Evolutionary conservation across 148 eudicot species (phyloP).

Genomic region (Persicaria maculosa): DNA sequence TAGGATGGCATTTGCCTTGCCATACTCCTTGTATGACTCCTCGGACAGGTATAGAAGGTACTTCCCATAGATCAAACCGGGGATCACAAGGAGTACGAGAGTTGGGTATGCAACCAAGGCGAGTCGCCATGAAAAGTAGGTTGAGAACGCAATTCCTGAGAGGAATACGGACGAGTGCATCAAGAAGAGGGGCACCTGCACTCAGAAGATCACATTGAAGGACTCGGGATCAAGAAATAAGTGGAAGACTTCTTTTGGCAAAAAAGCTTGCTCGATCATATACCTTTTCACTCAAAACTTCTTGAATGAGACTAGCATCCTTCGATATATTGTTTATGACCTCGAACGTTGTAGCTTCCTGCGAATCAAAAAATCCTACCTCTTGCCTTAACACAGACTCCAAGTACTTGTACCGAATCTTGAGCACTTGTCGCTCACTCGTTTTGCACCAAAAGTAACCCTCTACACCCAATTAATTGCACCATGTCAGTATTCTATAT

Average conservation of each 20-base stretch:
- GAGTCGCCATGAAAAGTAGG: constrained; percentile 88
- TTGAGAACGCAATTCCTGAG: constrained; percentile 77
- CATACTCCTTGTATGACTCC: constrained; percentile 53
- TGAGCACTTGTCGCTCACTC: constrained; percentile 77
- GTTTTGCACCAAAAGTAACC: constrained; percentile 96
- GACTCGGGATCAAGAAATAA: not conserved
- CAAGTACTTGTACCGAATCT: constrained; percentile 69
- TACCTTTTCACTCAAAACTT: constrained; percentile 92
- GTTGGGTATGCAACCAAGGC: constrained; percentile 74
- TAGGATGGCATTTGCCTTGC: constrained; percentile 59
- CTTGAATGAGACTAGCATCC: constrained; percentile 80
- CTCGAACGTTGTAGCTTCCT: constrained; percentile 90
- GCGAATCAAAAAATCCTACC: constrained; percentile 91
- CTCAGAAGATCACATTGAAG: not conserved
- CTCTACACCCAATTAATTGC: constrained; percentile 28
- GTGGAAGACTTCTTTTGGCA: not conserved
- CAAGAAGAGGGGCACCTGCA: constrained; percentile 79
- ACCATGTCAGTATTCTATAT: not conserved
- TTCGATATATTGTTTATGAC: constrained; percentile 70
- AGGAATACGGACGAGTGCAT: constrained; percentile 79
- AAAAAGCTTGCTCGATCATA: not conserved
- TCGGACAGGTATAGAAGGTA: constrained; percentile 55
- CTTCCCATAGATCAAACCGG: constrained; percentile 73
- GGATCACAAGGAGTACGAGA: constrained; percentile 60
- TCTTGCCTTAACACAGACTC: constrained; percentile 90